These are phyloP conservation scores for Cylindrotheca closterium DNA, from an alignment of 108 stramenopile genomes.

Conservation along the genomic window DNA sequence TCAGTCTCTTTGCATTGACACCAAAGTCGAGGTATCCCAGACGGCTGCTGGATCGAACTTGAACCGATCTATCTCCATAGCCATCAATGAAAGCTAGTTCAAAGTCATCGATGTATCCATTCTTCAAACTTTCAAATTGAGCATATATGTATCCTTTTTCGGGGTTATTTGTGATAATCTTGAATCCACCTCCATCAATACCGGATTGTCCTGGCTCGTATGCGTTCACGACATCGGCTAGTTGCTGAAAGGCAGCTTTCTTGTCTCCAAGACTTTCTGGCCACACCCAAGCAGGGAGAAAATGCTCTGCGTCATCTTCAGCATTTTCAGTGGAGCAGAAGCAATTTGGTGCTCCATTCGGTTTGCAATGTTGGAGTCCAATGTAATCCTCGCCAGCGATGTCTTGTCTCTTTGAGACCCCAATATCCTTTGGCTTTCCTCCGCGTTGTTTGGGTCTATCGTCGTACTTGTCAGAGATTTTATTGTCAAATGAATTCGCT, in stretches of 20 bases:
- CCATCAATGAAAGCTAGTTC: conserved; percentile 32
- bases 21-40: conserved; percentile 83
- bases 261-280: conserved; percentile 36
- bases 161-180: conserved; percentile 66
- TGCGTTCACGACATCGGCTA: conserved; percentile 51
- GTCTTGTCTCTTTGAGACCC: conserved; percentile 56
- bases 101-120: conserved; percentile 43
- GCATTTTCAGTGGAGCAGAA: conserved; percentile 74
- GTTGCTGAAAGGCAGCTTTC: conserved; percentile 57
- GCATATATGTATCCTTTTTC: conserved; percentile 71
- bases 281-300: conserved; percentile 69
- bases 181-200: conserved; percentile 88
- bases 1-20: conserved; percentile 83
- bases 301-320: conserved; percentile 69
- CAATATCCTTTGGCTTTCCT: conserved; percentile 68
- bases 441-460: conserved; percentile 84
- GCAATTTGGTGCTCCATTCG: conserved; percentile 81
- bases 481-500: conserved; percentile 74
- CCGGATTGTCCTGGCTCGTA: conserved; percentile 78
- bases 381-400: conserved; percentile 68
- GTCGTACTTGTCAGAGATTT: conserved; percentile 75
- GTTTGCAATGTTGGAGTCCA: conserved; percentile 67
- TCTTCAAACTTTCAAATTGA: conserved; percentile 83
- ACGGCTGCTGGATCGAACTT: conserved; percentile 73
- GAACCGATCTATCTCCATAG: conserved; percentile 38